Conservation (phyloP, 164 flowering plant genomes). For the Piper betle region DNA sequence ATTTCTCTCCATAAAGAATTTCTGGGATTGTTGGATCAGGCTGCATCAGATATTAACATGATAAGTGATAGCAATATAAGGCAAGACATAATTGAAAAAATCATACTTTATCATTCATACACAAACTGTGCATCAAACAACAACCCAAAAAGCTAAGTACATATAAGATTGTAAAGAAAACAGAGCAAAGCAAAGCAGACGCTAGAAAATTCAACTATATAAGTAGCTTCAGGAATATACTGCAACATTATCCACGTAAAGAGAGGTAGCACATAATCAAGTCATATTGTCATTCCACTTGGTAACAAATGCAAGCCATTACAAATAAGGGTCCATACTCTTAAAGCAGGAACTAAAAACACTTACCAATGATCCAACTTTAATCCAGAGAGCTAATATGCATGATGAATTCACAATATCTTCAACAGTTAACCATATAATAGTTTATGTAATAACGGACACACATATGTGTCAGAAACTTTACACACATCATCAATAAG, state of each 20-base stretch:
- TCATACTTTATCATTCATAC: too few species aligned
- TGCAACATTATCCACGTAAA: neutral
- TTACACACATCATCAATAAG: neutral
- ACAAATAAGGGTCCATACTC: too few species aligned
- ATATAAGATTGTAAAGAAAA: too few species aligned
- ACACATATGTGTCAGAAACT: too few species aligned
- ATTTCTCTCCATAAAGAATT: slow-evolving; percentile 44
- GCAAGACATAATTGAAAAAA: neutral
- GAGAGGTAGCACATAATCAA: neutral
- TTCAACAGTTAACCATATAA: neutral
- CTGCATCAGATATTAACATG: slow-evolving; percentile 29
- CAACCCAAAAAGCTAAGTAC: too few species aligned
- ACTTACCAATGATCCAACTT: too few species aligned
- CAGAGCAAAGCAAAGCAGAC: neutral
- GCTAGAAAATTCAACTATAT: too few species aligned
- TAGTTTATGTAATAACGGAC: neutral
- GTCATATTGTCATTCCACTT: neutral
- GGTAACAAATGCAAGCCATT: neutral
- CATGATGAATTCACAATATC: neutral
- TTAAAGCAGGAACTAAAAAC: too few species aligned
- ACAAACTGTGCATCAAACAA: too few species aligned
- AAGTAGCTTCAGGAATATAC: neutral
- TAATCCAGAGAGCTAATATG: too few species aligned
- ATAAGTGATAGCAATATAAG: neutral
- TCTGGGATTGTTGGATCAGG: slow-evolving; percentile 68